Conservation (phyloP, 2,329 filamentous ascomycete genomes). For the Sclerotinia subarctica region DNA sequence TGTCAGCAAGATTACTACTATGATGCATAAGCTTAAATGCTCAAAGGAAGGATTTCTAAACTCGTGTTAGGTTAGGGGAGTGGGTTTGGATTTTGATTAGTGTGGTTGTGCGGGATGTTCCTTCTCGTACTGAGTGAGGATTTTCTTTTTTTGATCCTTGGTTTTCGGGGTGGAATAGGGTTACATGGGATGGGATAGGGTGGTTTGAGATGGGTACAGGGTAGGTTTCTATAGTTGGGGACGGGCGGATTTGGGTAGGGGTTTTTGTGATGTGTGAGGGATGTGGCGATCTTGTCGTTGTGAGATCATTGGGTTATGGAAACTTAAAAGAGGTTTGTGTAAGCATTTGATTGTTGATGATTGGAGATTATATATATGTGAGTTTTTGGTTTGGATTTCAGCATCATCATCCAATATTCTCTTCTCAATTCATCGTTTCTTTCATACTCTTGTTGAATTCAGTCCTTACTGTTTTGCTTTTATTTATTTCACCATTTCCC, state of each 20-base stretch:
- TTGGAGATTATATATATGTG: not conserved
- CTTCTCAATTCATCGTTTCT: not conserved
- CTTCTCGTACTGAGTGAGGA: slow-evolving; percentile 7
- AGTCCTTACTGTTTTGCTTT: not conserved
- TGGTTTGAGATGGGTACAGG: too few relatives aligned
- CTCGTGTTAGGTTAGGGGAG: too few relatives aligned
- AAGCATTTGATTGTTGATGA: not conserved
- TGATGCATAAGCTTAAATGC: not conserved
- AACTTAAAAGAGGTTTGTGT: not conserved
- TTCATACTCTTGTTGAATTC: not conserved
- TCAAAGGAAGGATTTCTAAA: not conserved
- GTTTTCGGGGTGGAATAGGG: too few relatives aligned
- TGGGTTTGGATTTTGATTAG: not conserved
- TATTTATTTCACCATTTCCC: not conserved
- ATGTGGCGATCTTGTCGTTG: too few relatives aligned
- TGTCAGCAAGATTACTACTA: not conserved
- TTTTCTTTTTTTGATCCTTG: not conserved
- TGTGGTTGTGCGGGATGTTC: not conserved
- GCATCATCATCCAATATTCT: not conserved
- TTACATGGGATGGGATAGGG: not conserved
- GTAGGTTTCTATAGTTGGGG: not conserved
- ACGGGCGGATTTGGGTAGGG: not conserved
- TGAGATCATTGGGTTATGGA: not conserved
- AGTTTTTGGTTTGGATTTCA: not conserved
- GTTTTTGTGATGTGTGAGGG: not conserved